Evolutionary conservation across 225 moss, liverwort and hornwort genomes (phyloP), one percentile per base, ranked within the genome.

Genomic region (Marchantia paleacea): DNA sequence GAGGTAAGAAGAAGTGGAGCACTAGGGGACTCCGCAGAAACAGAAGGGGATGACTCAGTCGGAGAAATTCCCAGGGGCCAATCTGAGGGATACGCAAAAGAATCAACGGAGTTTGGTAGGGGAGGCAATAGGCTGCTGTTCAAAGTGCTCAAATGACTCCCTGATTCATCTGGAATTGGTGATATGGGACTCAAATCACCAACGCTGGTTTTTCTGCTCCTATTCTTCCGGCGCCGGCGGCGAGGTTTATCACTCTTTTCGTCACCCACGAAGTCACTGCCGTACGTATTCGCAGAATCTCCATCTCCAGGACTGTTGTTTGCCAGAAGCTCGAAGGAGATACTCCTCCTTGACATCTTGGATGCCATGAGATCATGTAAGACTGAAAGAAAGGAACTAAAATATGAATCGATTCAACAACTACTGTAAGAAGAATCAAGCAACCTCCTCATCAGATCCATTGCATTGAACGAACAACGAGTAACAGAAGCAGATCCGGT

Each of bases 251-350:
- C 91, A 78, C 58, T 83, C 80, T 75, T 83, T 55, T 88, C 88
- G 8, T 79, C 85, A 20, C 39, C 80, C 62, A 30, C 55, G 31
- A 48, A 12, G 29, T 63, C 28, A 52, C 7, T 29, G 28, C 55
- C 79, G 49, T 20, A 22, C 47, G 62, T 16, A 78, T 63, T 26
- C 28, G 68, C 4, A 26, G 71, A 81, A 63, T 89, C 91, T n/a
- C 89, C 90, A 81, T 94, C 96, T 13, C 94, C 92, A 0, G 91
- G 86, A n/a, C 90, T 93, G 20, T 88, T 72, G 22, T 90, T 84
- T 11, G 89, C 79, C 29, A 96, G 82, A 64, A 96, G 85, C 80
- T 94, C 86, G 60, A 88, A 96, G 16, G 91, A 92, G 5, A 85
- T 82, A 52, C 82, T 90, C 66, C 87, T 87, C 78, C 86, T 81